Evolutionary conservation across 768 basidiomycete genomes (phyloP).

Genomic region (Sporobolomyces pararoseus): DNA sequence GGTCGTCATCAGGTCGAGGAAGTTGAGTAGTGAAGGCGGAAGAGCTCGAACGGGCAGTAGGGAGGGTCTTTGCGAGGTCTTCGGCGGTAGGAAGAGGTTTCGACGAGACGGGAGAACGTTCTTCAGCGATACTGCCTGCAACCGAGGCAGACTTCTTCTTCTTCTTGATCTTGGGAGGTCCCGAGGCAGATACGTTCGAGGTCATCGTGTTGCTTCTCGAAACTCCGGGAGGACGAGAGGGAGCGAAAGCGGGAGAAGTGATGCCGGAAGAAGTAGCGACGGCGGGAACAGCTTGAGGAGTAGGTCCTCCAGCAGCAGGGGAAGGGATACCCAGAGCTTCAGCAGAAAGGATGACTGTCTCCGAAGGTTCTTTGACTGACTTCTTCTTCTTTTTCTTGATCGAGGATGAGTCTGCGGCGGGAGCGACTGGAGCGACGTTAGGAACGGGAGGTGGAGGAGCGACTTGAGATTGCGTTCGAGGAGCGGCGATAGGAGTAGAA

Average conservation of each 20-base stretch:
- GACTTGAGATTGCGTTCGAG: background rate
- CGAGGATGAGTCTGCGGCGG: constrained; percentile 10
- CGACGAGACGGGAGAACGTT: background rate
- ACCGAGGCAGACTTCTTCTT: constrained; percentile 24
- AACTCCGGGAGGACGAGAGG: constrained; percentile 8
- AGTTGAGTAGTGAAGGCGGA: constrained; percentile 20
- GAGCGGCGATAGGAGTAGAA: background rate
- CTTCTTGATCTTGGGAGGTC: constrained; percentile 16
- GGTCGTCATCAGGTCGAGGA: constrained; percentile 29
- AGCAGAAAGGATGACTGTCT: constrained; percentile 35
- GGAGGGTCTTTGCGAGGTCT: constrained; percentile 32
- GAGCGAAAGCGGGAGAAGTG: background rate
- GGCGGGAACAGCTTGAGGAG: background rate
- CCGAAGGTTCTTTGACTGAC: constrained; percentile 14
- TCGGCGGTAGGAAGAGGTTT: constrained; percentile 14
- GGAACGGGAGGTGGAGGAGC: background rate
- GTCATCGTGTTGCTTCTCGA: constrained; percentile 20
- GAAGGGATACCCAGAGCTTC: constrained; percentile 36
- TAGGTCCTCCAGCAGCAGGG: background rate
- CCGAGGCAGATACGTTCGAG: constrained; percentile 1
- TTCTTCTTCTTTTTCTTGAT: constrained; percentile 33
- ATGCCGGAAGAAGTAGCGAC: too few relatives aligned
- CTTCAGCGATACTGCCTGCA: background rate
- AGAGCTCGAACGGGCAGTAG: background rate
- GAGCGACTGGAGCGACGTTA: background rate